Evolutionary conservation across 768 basidiomycete genomes (phyloP).

Genomic region (Suillus luteus): DNA sequence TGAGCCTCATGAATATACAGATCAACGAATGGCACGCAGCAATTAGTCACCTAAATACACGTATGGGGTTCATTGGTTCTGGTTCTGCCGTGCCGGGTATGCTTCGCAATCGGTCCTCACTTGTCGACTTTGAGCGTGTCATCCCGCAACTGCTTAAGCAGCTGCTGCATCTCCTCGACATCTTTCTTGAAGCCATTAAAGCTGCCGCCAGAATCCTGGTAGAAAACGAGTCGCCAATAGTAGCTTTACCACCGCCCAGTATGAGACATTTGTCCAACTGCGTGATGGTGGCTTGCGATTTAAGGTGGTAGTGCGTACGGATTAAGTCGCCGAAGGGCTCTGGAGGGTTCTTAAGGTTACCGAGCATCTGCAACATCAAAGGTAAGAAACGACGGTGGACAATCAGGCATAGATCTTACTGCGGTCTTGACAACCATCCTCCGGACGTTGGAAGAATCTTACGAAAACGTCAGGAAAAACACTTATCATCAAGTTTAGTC

Average conservation of each 20-base stretch:
- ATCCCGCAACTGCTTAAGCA: conserved; percentile 50
- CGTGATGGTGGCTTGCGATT: conserved; percentile 63
- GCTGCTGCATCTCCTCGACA: conserved; percentile 66
- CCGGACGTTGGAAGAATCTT: conserved; percentile 90
- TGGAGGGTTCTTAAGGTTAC: conserved; percentile 77
- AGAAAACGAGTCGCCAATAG: conserved; percentile 55
- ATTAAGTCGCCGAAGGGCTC: conserved; percentile 88
- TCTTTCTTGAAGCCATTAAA: conserved; percentile 67
- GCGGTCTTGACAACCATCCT: conserved; percentile 91
- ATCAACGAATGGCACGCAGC: not conserved
- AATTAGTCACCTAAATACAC: conserved; percentile 6
- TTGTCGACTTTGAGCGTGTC: conserved; percentile 22
- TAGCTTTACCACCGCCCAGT: conserved; percentile 71
- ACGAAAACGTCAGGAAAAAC: conserved; percentile 16
- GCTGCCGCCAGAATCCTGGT: conserved; percentile 45
- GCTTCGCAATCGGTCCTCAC: not conserved
- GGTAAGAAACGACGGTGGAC: conserved; percentile 9
- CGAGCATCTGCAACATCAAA: conserved; percentile 64
- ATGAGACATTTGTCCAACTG: conserved; percentile 82
- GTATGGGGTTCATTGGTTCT: not conserved
- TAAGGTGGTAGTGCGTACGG: conserved; percentile 87
- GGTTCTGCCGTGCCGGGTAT: conserved; percentile 2
- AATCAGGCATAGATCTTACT: conserved; percentile 41
- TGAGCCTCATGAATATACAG: conserved; percentile 1
- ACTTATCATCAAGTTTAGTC: not conserved